Percentiles rank a stretch among this genome's conserved stretches.
Conservation (phyloP, 768 basidiomycete species). For the Tulasnella sp. region DNA sequence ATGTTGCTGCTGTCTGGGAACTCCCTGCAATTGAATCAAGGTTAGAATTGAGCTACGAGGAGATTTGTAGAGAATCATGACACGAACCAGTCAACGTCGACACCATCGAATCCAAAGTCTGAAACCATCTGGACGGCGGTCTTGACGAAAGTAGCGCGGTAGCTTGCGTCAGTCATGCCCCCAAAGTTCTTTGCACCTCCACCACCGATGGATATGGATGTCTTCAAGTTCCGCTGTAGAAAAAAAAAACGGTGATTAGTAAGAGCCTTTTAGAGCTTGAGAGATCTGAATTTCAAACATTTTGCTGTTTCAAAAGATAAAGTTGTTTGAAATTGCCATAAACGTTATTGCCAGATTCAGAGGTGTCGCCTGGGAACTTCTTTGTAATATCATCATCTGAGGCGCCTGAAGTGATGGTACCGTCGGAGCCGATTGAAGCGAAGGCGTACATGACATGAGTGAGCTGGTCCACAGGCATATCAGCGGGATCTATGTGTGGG, state of each 20-base stretch:
- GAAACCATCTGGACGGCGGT: conserved; percentile 28
- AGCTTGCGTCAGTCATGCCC: background rate
- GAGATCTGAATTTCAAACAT: background rate
- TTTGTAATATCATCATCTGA: conserved; percentile 57
- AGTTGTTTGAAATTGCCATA: conserved; percentile 31
- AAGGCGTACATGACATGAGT: conserved; percentile 77
- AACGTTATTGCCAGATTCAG: conserved; percentile 39
- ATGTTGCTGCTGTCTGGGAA: conserved; percentile 40
- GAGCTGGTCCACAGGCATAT: conserved; percentile 46
- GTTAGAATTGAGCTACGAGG: conserved; percentile 24
- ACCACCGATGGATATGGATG: conserved; percentile 29
- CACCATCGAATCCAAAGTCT: conserved; percentile 31
- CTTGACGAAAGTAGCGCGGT: conserved; percentile 16
- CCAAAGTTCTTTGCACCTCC: conserved; percentile 10
- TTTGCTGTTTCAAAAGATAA: conserved; percentile 26
- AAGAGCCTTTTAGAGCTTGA: background rate
- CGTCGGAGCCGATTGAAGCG: conserved; percentile 57
- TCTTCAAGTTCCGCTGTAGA: conserved; percentile 26
- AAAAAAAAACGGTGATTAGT: no score
- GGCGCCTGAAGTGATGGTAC: conserved; percentile 59
- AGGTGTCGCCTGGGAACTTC: conserved; percentile 45
- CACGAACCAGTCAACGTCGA: conserved; percentile 2
- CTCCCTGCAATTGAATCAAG: conserved; percentile 23
- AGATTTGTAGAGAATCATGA: conserved; percentile 29
- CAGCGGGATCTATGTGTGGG: conserved; percentile 52